Base-by-base conservation (phyloP, 169 alveolate genomes). In the Eimeria brunetti region DNA sequence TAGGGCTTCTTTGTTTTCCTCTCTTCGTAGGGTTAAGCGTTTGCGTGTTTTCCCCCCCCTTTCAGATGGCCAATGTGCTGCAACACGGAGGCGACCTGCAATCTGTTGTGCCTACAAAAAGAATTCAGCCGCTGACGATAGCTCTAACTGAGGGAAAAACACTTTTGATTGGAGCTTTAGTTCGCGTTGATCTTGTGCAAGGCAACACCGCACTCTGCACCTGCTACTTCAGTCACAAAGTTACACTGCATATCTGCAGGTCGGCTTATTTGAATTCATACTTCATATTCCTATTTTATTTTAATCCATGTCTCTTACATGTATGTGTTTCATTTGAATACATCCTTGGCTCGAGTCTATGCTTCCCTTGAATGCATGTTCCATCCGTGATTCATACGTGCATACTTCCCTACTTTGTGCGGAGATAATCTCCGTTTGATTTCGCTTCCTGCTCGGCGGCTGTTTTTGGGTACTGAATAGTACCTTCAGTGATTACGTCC, bases 191-290 rank as follows among this genome's bases (percentile, higher is more conserved):
- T 46, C 76, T 80, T 16, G 91, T 62, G 20, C 51, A 62, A 36
- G 91, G 95, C 30, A 60, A 51, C 53, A 90, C 95, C 36, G 95
- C 95, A 22, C 95, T 90, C 73, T 30, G 84, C 95, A 90, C 98
- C 11, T 96, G 96, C 93, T 97, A 91, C 76, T 86, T 97, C 78
- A 94, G 97, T 44, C 96, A 96, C 96, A 97, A 90, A 78, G 94
- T 96, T 67, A 97, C 98, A 20, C 90, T 97, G 36, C 98, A 97
- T 78, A 95, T 97, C 71, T 96, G 97, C 89, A 95, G 83, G 95
- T 90, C 18, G 6, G 95, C 16, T 53, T 44, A 30, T 9, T 44
- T 22, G 18, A 80, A 51, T 3, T 53, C n/a, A 33, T 8, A 2
- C 81, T 20, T 22, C 76, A 8, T 6, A 67, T 67, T 20, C 44